Conservation (phyloP, 306 rosid species). For the Fragaria ananassa region DNA sequence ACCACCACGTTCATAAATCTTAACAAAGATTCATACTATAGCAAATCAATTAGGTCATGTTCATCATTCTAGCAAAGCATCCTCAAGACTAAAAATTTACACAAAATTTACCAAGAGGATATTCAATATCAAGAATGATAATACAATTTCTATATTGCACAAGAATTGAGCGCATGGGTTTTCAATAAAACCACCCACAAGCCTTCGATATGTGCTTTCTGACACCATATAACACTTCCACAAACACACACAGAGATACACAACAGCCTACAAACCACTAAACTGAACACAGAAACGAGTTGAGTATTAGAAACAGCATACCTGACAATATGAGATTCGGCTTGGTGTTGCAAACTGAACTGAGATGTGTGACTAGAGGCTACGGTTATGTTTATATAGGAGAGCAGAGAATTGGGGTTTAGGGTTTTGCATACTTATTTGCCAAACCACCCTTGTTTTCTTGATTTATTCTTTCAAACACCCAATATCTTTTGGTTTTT, state of each 20-base stretch:
- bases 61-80: constrained; percentile 33
- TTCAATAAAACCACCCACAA: constrained; percentile 26
- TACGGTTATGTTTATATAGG: constrained; percentile 17
- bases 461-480: neutral
- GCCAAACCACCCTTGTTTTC: neutral
- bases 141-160: constrained; percentile 47
- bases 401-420: constrained; percentile 11
- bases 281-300: neutral
- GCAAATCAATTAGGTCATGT: constrained; percentile 25
- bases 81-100: constrained; percentile 28
- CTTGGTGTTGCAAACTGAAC: neutral
- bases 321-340: neutral
- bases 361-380: constrained; percentile 8
- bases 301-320: neutral
- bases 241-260: neutral
- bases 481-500: neutral
- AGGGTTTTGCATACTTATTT: constrained; percentile 42
- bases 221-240: neutral
- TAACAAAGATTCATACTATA: neutral
- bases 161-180: constrained; percentile 58
- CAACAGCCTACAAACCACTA: neutral
- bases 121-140: constrained; percentile 23
- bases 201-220: constrained; percentile 82
- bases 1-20: neutral
- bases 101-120: constrained; percentile 30